These are phyloP conservation scores for Wallacemonas collosoma DNA, from an alignment of 208 protist species.

Conservation along the genomic window DNA sequence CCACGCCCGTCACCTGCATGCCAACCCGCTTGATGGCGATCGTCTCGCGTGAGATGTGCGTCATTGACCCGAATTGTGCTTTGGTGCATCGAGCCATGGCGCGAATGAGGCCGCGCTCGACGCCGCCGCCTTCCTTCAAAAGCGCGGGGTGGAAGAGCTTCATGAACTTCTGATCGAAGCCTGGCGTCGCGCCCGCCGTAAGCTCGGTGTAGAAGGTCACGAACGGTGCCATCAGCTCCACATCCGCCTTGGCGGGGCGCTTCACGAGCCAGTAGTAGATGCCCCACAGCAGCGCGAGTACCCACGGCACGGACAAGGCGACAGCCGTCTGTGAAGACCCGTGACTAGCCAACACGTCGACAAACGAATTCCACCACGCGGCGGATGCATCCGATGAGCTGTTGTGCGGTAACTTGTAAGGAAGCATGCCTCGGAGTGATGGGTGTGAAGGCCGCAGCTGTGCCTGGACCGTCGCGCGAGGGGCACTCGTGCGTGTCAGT, in stretches of 20 bases:
- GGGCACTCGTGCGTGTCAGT: neutral
- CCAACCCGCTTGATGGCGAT: conserved; percentile 49
- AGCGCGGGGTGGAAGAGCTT: conserved; percentile 73
- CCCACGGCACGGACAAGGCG: conserved; percentile 45
- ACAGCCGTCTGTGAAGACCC: conserved; percentile 7
- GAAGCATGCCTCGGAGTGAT: neutral
- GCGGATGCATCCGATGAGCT: neutral
- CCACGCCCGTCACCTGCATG: conserved; percentile 64
- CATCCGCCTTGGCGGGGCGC: conserved; percentile 34
- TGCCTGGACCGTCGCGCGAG: no score
- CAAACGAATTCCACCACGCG: neutral
- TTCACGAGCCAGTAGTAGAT: conserved; percentile 56
- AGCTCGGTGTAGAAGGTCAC: conserved; percentile 68
- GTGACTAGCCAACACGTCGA: neutral
- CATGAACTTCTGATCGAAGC: conserved; percentile 76
- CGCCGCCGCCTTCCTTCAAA: conserved; percentile 34
- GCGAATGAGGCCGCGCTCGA: conserved; percentile 70
- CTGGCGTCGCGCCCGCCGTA: conserved; percentile 63
- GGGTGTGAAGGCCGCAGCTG: no score
- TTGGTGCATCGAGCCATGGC: conserved; percentile 82
- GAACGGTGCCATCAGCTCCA: conserved; percentile 53
- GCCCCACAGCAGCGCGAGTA: conserved; percentile 38
- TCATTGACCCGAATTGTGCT: conserved; percentile 51
- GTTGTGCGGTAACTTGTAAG: neutral
- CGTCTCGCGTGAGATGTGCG: conserved; percentile 50